Conservation (phyloP, 2,329 filamentous ascomycete genomes). For the Penicillium sp. region DNA sequence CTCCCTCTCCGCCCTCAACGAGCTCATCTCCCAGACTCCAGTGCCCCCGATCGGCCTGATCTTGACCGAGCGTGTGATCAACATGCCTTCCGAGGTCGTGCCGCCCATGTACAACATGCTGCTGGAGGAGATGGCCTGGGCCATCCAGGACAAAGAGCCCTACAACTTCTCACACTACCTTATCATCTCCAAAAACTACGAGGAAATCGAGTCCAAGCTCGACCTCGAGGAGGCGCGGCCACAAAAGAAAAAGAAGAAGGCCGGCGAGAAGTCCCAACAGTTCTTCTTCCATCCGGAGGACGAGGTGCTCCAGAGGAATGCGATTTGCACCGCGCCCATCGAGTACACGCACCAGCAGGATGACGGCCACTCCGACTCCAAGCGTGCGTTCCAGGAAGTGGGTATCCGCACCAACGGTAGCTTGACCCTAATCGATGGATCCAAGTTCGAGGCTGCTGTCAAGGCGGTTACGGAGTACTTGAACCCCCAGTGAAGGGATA, state of each 20-base stretch:
- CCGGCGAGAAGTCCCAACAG: constrained; percentile 51
- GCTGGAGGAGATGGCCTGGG: constrained; percentile 83
- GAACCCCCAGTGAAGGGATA: constrained; percentile 12
- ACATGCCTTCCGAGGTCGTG: constrained; percentile 89
- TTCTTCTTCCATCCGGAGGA: constrained; percentile 98
- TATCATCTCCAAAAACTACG: constrained; percentile 87
- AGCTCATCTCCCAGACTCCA: constrained; percentile 56
- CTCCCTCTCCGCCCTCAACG: constrained; percentile 56
- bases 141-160: constrained; percentile 84
- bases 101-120: constrained; percentile 96
- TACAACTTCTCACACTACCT: constrained; percentile 94
- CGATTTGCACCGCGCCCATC: constrained; percentile 67
- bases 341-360: constrained; percentile 75
- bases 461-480: constrained; percentile 75
- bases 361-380: constrained; percentile 81
- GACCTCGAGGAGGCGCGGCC: constrained; percentile 63
- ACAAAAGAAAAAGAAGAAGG: constrained; percentile 66
- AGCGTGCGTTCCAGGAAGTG: constrained; percentile 89
- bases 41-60: constrained; percentile 73
- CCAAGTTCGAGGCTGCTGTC: constrained; percentile 72
- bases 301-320: constrained; percentile 78
- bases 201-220: constrained; percentile 78
- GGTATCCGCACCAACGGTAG: constrained; percentile 82
- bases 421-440: constrained; percentile 80
- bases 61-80: constrained; percentile 90